phyloP scores from a whole-genome alignment of 805 yeast genomes.

The Cyberlindnera nakhonratchasimensis region DNA sequence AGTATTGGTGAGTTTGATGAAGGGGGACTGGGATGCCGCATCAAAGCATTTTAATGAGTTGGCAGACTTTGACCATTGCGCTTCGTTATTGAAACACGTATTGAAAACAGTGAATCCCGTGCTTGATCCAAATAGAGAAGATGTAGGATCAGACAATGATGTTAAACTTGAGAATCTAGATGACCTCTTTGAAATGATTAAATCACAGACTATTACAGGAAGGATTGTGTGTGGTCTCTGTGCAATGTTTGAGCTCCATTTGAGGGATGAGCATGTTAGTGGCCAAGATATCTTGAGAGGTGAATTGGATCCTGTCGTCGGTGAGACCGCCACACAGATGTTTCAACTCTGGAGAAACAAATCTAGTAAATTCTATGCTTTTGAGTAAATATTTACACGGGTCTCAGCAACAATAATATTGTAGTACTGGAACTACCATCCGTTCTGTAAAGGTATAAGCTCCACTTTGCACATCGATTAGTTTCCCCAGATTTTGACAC shows the following conservation, averaged over 20 bases:
- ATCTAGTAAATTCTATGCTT: slow-evolving; percentile 32
- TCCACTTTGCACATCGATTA: neutral
- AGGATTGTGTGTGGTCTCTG: slow-evolving; percentile 35
- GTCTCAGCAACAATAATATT: neutral
- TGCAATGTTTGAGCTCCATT: slow-evolving; percentile 29
- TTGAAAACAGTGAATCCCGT: slow-evolving; percentile 24
- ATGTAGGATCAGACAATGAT: slow-evolving; percentile 4
- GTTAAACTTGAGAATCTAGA: slow-evolving; percentile 18
- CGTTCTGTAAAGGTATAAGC: too few species aligned
- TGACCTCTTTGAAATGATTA: slow-evolving; percentile 25
- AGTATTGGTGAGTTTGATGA: slow-evolving; percentile 23
- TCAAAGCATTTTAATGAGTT: slow-evolving; percentile 9
- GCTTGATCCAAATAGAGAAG: slow-evolving; percentile 20
- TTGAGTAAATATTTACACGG: slow-evolving; percentile 26
- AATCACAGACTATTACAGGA: slow-evolving; percentile 32
- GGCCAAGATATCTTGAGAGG: slow-evolving; percentile 18
- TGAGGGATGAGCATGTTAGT: slow-evolving; percentile 9
- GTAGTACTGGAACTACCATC: too few species aligned
- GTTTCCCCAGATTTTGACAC: neutral
- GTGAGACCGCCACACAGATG: slow-evolving; percentile 11
- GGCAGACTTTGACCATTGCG: neutral
- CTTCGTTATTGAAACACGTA: slow-evolving; percentile 14
- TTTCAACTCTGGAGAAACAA: slow-evolving; percentile 26
- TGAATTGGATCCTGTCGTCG: neutral
- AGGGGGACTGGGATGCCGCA: slow-evolving; percentile 23